Percentiles rank a stretch among this genome's conserved stretches.
These are phyloP conservation scores for Phalaenopsis hybrid DNA, from an alignment of 116 monocot genomes.

Conservation along the genomic window DNA sequence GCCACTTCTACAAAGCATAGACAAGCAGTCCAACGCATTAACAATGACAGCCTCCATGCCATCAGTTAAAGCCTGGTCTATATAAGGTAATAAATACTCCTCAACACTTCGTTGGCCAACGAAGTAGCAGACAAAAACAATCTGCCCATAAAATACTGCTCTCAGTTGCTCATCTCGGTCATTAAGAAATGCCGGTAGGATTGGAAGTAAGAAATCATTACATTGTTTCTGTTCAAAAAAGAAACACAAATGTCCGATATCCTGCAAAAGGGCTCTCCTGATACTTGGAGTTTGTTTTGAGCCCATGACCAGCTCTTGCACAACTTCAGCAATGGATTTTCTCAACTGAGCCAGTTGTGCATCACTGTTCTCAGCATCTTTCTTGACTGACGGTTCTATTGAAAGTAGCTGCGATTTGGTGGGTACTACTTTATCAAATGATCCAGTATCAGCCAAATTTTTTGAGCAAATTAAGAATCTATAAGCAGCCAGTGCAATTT, in stretches of 20 bases:
- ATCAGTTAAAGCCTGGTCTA: slow-evolving; percentile 89
- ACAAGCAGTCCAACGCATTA: slow-evolving; percentile 84
- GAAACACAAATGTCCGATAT: slow-evolving; percentile 80
- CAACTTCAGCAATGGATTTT: slow-evolving; percentile 83
- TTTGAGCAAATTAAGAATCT: slow-evolving; percentile 55
- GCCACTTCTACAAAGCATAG: slow-evolving; percentile 76
- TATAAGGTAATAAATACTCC: slow-evolving; percentile 92
- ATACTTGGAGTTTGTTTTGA: slow-evolving; percentile 90
- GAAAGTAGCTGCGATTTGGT: slow-evolving; percentile 18
- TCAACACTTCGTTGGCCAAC: slow-evolving; percentile 90
- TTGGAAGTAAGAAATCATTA: slow-evolving; percentile 93
- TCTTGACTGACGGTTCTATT: slow-evolving; percentile 29
- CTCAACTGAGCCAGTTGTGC: slow-evolving; percentile 51
- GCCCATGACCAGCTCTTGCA: slow-evolving; percentile 97
- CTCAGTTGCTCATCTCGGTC: slow-evolving; percentile 92
- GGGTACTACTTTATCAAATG: slow-evolving; percentile 24
- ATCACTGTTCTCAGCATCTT: slow-evolving; percentile 27
- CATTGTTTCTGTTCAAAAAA: slow-evolving; percentile 92
- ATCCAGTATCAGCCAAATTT: slow-evolving; percentile 26
- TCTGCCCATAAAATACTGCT: slow-evolving; percentile 72
- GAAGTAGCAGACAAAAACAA: slow-evolving; percentile 91
- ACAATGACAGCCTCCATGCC: slow-evolving; percentile 81
- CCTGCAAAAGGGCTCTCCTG: slow-evolving; percentile 81
- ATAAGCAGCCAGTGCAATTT: slow-evolving; percentile 87
- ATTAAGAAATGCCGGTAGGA: slow-evolving; percentile 96